phyloP scores from a whole-genome alignment of 2,329 filamentous ascomycete genomes.

The Pseudogymnoascus sp. region DNA sequence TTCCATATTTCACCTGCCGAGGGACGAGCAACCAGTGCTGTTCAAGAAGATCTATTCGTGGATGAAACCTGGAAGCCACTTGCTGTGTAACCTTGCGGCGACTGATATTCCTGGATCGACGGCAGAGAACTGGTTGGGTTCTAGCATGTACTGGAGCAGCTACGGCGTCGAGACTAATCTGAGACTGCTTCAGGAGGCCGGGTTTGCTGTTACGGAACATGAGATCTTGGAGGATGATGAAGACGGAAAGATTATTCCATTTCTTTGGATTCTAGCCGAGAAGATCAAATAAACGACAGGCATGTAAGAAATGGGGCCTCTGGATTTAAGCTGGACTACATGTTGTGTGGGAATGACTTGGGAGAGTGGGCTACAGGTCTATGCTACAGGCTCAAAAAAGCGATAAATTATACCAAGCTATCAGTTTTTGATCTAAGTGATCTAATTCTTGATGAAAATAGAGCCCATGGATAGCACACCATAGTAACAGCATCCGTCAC shows the following conservation, averaged over 20 bases:
- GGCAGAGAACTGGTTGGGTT: slow-evolving; percentile 31
- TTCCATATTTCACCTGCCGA: slow-evolving; percentile 40
- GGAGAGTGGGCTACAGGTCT: too few relatives aligned
- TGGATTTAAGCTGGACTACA: background rate
- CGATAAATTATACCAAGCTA: background rate
- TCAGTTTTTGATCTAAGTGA: background rate
- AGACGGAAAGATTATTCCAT: slow-evolving; percentile 12
- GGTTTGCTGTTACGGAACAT: slow-evolving; percentile 7
- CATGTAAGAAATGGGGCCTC: background rate
- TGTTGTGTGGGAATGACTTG: too few relatives aligned
- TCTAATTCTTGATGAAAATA: background rate
- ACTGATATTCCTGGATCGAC: slow-evolving; percentile 19
- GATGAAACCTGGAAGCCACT: slow-evolving; percentile 38
- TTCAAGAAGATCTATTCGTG: slow-evolving; percentile 34
- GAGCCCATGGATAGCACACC: background rate
- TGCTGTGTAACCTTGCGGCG: slow-evolving; percentile 37
- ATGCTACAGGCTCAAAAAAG: too few relatives aligned
- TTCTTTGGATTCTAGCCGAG: slow-evolving; percentile 16
- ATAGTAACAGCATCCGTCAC: background rate
- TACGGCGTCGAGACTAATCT: slow-evolving; percentile 12
- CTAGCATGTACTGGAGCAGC: slow-evolving; percentile 17
- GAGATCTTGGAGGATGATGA: slow-evolving; percentile 15
- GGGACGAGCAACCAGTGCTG: slow-evolving; percentile 35
- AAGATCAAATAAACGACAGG: background rate
- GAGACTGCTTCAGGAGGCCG: slow-evolving; percentile 6